Percentiles rank a stretch among this genome's conserved stretches.
These are phyloP conservation scores for Colletotrichum sp. DNA, from an alignment of 2,329 filamentous ascomycete species.

Conservation along the genomic window DNA sequence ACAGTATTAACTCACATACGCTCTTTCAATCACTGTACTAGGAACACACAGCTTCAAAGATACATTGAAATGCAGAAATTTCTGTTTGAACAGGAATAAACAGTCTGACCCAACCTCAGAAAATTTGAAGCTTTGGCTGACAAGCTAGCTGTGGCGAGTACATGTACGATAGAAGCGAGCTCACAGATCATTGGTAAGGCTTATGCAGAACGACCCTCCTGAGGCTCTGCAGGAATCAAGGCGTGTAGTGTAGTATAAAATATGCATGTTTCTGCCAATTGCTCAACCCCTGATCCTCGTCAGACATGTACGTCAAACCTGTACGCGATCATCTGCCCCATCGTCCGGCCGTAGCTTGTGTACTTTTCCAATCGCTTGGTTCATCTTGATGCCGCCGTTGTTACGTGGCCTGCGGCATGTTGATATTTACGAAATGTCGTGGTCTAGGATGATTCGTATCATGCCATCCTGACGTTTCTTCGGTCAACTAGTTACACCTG, in stretches of 20 bases:
- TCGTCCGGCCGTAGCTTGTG: background rate
- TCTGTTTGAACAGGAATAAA: too few species aligned
- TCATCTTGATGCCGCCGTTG: background rate
- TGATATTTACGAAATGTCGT: background rate
- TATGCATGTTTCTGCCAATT: background rate
- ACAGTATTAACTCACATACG: fast-evolving
- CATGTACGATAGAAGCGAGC: background rate
- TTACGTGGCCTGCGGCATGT: background rate
- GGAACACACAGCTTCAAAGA: background rate
- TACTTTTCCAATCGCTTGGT: background rate
- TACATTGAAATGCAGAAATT: background rate
- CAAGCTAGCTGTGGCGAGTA: background rate
- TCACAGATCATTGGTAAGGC: background rate
- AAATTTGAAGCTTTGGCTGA: background rate
- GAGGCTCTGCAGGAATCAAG: background rate
- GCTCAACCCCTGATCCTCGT: background rate
- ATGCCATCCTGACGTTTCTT: background rate
- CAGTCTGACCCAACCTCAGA: too few species aligned
- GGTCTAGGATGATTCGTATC: background rate
- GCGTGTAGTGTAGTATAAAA: background rate
- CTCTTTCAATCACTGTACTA: background rate
- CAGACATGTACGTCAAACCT: background rate
- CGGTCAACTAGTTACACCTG: background rate
- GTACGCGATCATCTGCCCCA: background rate
- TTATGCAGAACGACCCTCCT: background rate